Evolutionary conservation across 2,329 filamentous ascomycete genomes (phyloP).

Genomic region (Scedosporium aurantiacum): DNA sequence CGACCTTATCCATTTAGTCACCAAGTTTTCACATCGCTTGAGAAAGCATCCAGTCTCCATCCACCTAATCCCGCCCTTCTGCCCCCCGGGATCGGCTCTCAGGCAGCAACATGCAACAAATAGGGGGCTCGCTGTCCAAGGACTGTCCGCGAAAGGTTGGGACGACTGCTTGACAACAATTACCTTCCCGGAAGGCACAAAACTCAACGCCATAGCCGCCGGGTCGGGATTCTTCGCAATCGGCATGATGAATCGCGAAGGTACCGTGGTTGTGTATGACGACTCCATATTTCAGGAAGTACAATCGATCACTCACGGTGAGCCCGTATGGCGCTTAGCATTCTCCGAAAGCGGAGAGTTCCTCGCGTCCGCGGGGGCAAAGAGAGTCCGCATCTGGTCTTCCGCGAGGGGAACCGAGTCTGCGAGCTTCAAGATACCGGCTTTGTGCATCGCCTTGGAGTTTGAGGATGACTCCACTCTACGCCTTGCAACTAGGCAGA

Average conservation of each 20-base stretch:
- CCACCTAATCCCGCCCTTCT: neutral
- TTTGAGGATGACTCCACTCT: neutral
- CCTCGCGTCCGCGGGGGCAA: neutral
- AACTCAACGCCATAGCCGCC: neutral
- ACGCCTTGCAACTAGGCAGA: neutral
- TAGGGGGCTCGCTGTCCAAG: neutral
- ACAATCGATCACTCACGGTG: neutral
- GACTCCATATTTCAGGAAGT: neutral
- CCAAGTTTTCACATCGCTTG: neutral
- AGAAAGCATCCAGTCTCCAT: neutral
- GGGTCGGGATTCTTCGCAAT: neutral
- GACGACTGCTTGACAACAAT: neutral
- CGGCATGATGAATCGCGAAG: neutral
- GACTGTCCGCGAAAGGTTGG: neutral
- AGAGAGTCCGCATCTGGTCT: neutral
- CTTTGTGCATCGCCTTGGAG: neutral
- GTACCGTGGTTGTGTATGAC: neutral
- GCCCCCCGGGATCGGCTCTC: neutral
- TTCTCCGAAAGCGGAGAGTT: neutral
- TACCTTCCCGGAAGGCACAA: neutral
- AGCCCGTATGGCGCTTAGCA: neutral
- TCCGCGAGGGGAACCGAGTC: neutral
- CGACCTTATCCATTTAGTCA: neutral
- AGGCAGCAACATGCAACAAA: neutral
- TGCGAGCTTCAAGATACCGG: neutral